Evolutionary conservation across 352 stramenopile species (phyloP).

Genomic region (Plasmopara muralis): DNA sequence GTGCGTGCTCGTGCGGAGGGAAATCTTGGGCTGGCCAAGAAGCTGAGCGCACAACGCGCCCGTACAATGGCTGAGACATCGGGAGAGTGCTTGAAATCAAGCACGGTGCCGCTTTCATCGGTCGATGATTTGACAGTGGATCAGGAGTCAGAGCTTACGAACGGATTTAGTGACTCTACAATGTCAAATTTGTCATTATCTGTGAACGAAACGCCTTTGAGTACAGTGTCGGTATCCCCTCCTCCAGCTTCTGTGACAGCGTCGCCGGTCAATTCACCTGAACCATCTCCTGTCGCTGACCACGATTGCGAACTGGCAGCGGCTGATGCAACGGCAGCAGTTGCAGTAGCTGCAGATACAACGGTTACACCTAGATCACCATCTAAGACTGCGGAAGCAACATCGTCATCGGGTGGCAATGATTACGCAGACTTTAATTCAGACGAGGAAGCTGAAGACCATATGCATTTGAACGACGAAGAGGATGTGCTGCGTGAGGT

Average conservation of each 20-base stretch:
- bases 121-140: conserved; percentile 34
- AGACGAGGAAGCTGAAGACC: conserved; percentile 76
- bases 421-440: conserved; percentile 77
- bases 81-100: conserved; percentile 28
- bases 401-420: conserved; percentile 39
- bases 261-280: conserved; percentile 12
- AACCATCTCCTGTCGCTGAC: conserved; percentile 21
- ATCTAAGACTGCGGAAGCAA: conserved; percentile 27
- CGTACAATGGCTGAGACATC: conserved; percentile 61
- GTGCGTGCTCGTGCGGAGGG: conserved; percentile 70
- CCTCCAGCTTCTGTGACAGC: conserved; percentile 18
- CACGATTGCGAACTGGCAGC: conserved; percentile 6
- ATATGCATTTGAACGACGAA: conserved; percentile 68
- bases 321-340: conserved; percentile 5
- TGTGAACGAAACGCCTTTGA: conserved; percentile 16
- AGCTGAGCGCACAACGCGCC: conserved; percentile 67
- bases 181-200: conserved; percentile 16
- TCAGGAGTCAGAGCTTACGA: conserved; percentile 13
- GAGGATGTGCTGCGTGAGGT: conserved; percentile 64
- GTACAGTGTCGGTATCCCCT: conserved; percentile 21
- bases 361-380: conserved; percentile 23
- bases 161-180: conserved; percentile 20
- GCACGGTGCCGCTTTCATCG: conserved; percentile 34
- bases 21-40: conserved; percentile 68
- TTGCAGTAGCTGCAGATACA: conserved; percentile 4